phyloP scores from a whole-genome alignment of 2,329 filamentous ascomycete genomes.

The Penicillium expansum region DNA sequence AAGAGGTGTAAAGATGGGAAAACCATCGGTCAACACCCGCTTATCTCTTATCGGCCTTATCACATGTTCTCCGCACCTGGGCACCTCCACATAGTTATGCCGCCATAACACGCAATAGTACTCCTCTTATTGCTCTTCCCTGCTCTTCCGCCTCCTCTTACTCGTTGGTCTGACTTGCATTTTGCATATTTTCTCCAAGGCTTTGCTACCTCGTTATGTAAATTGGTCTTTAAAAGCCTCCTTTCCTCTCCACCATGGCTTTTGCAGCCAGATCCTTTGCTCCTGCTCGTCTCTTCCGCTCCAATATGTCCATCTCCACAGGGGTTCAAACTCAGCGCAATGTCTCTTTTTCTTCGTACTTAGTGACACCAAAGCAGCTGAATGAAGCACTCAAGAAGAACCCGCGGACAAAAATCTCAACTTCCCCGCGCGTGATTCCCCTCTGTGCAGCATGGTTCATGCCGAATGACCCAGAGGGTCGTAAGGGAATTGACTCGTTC shows the following conservation, averaged over 20 bases:
- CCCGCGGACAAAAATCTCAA: slow-evolving; percentile 72
- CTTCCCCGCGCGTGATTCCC: slow-evolving; percentile 78
- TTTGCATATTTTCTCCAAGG: not conserved
- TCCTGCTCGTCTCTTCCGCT: slow-evolving; percentile 24
- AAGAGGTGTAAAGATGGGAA: not conserved
- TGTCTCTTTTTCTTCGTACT: slow-evolving; percentile 69
- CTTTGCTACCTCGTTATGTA: slow-evolving; percentile 26
- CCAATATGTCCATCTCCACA: slow-evolving; percentile 27
- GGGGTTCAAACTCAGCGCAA: slow-evolving; percentile 40
- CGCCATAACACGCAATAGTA: slow-evolving; percentile 6
- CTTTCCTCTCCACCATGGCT: slow-evolving; percentile 32
- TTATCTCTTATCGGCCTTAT: not conserved
- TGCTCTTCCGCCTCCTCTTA: not conserved
- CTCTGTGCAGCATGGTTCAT: slow-evolving; percentile 95
- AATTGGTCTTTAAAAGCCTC: slow-evolving; percentile 14
- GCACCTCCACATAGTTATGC: slow-evolving; percentile 18
- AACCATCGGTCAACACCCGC: not conserved
- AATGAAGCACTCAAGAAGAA: slow-evolving; percentile 78
- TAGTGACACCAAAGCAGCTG: slow-evolving; percentile 82
- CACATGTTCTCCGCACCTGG: slow-evolving; percentile 29
- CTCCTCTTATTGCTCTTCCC: slow-evolving; percentile 9
- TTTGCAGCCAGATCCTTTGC: slow-evolving; percentile 31
- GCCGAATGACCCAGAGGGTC: slow-evolving; percentile 74
- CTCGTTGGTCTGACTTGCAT: not conserved
- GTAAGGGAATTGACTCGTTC: slow-evolving; percentile 78